These are phyloP conservation scores for Colletotrichum zoysiae DNA, from an alignment of 2,329 filamentous ascomycete species.

Conservation along the genomic window DNA sequence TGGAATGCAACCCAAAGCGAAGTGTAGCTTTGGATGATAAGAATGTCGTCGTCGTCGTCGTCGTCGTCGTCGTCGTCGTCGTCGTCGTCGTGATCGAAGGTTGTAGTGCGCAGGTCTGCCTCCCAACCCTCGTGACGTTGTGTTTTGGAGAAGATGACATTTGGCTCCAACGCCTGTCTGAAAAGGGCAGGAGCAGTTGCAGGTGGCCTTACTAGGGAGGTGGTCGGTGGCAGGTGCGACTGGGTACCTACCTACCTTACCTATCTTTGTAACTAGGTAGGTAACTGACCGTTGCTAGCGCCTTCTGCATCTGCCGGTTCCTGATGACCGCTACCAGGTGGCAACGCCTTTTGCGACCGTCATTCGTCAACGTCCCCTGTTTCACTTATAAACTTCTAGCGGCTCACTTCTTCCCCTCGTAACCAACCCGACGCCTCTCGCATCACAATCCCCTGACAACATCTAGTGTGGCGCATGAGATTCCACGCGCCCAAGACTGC, in stretches of 20 bases:
- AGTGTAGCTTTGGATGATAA: background rate
- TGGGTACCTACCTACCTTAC: too few species aligned
- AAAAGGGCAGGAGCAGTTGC: constrained; percentile 9
- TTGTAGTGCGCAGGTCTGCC: background rate
- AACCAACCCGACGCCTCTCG: constrained; percentile 17
- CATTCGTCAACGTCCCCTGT: constrained; percentile 31
- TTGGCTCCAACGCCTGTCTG: background rate
- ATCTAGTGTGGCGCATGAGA: constrained; percentile 16
- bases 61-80: constrained; percentile 7
- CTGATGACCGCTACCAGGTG: constrained; percentile 32
- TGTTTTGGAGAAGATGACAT: background rate
- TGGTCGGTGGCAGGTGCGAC: background rate
- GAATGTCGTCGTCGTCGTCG: background rate
- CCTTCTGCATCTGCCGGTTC: constrained; percentile 11
- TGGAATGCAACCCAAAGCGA: background rate
- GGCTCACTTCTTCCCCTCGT: background rate
- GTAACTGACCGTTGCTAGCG: constrained; percentile 10
- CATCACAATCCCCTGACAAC: constrained; percentile 7
- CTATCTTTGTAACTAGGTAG: too few species aligned
- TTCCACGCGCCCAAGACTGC: background rate
- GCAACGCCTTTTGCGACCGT: constrained; percentile 9
- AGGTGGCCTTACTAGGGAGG: constrained; percentile 13
- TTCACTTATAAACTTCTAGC: constrained; percentile 27
- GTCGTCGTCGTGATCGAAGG: background rate
- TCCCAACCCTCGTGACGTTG: constrained; percentile 13